Evolutionary conservation across 1,284 basidiomycete species (phyloP), one percentile per base, ranked within the genome.

Genomic region (Austroboletus novae-zelandiae): DNA sequence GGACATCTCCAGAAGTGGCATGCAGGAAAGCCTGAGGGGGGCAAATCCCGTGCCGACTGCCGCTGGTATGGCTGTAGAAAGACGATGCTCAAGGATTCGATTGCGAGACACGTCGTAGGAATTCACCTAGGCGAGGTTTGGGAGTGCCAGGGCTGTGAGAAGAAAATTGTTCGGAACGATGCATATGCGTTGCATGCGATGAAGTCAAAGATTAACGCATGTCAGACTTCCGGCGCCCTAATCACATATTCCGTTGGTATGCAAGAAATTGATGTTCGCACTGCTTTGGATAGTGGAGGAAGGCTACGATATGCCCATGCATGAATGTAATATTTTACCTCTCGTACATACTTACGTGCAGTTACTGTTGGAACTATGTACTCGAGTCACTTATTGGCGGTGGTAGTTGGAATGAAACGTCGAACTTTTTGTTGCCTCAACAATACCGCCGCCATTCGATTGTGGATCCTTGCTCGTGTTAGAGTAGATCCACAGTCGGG

Each of bases 1-100:
- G 3, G 2, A 1, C 61, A 62, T 23, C 56, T 56, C 27, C 60
- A 52, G 27, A 59, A 31, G 40, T 63, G 58, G 59, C 61, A 61
- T 8, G 42, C 56, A 13, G 46, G 42, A 4, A 27, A 40, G 29
- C 48, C 58, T 9, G 56, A 50, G 9, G 50, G 39, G 4, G 60
- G 57, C 10, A 62, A 62, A 32, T 11, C 13, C 13, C 18, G 35
- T 20, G 32, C 13, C 15, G 18, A 43, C 6, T 63, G 58, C 40
- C 30, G 20, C 9, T 60, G 59, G 61, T 47, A 42, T 6, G 17
- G 18, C 15, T 63, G 56, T 25, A 43, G 39, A 9, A 48, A 49
- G 41, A 44, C 2, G 2, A 61, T 59, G 58, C 9, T 34, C 14
- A 63, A 59, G 20, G 59, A 57, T 18, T 61, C 61, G 18, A 47